Evolutionary conservation across 805 yeast species (phyloP).

Genomic region (Clavispora carvajalis): DNA sequence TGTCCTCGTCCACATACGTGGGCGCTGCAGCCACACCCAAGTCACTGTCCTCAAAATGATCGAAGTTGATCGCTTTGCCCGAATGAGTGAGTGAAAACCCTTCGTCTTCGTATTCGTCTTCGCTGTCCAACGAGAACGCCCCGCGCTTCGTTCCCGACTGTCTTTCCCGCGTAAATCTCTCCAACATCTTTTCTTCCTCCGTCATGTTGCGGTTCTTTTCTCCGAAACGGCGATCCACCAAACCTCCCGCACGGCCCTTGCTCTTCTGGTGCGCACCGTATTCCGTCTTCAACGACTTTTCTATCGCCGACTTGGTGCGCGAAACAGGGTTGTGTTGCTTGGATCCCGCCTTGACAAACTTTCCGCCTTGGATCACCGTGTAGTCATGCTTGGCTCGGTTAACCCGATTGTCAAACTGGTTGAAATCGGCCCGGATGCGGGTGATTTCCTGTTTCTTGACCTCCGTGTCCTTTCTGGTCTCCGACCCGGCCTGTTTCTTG

Average conservation of each 20-base stretch:
- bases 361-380: slow-evolving; percentile 36
- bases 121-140: slow-evolving; percentile 51
- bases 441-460: slow-evolving; percentile 41
- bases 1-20: slow-evolving; percentile 37
- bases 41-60: slow-evolving; percentile 36
- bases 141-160: slow-evolving; percentile 56
- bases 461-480: slow-evolving; percentile 66
- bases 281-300: slow-evolving; percentile 44
- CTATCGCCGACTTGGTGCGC: slow-evolving; percentile 30
- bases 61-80: slow-evolving; percentile 61
- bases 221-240: slow-evolving; percentile 88
- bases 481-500: slow-evolving; percentile 50
- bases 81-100: slow-evolving; percentile 65
- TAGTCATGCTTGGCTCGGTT: slow-evolving; percentile 60
- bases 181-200: slow-evolving; percentile 93
- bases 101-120: slow-evolving; percentile 62
- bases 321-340: slow-evolving; percentile 32
- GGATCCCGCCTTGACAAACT: slow-evolving; percentile 39
- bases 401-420: slow-evolving; percentile 79
- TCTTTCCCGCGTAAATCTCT: slow-evolving; percentile 85
- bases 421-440: slow-evolving; percentile 75
- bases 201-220: slow-evolving; percentile 65
- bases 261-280: slow-evolving; percentile 60
- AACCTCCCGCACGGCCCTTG: slow-evolving; percentile 70
- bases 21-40: slow-evolving; percentile 18